Base-by-base conservation (phyloP, 1,284 basidiomycete genomes). In the Pterulicium gracile region DNA sequence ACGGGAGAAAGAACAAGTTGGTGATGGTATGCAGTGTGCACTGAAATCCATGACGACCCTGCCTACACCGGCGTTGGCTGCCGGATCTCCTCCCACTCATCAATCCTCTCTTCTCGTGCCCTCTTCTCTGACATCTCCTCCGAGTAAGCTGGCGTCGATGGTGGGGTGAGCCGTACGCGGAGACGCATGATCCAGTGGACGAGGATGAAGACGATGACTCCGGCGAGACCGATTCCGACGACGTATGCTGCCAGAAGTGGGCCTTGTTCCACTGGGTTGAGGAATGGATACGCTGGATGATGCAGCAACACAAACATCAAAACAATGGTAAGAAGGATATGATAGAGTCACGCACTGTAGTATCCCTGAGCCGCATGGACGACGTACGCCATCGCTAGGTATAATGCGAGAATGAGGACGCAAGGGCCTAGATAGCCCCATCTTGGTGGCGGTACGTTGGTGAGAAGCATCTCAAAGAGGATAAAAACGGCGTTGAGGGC, bases 381-480 rank as follows among this genome's bases (percentile, higher is more conserved):
- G 45, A 75, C 62, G 50, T 73, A 74, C 5, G 72, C 72, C 3
- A 78, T 59, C 13, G 65, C 75, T 17, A 77, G 58, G 52, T 77
- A 77, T 19, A 59, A 54, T 0, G 53, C 70, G 21, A 77, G 61
- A 41, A 72, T 47, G 27, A 70, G 4, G 5, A 72, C 24, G 40
- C 69, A 55, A 22, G 63, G 57, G 4, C 61, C 49, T 7, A 72
- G 52, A 52, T 74, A 66, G 36, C 55, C 54, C 72, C 72, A 76
- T 1, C 70, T 68, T 23, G 56, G 51, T 0, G 72, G 68, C 1
- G 58, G 56, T 1, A 55, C 54, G 46, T 69, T 62, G 7, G 73
- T 67, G 20, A 69, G 51, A 14, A 66, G 18, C 15, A 77, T 64
- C 50, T 77, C 76, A 50, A 73, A 63, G 15, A 69, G 54, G 0